Evolutionary conservation across 2,329 filamentous ascomycete species (phyloP).

Genomic region (Cercospora sp.): DNA sequence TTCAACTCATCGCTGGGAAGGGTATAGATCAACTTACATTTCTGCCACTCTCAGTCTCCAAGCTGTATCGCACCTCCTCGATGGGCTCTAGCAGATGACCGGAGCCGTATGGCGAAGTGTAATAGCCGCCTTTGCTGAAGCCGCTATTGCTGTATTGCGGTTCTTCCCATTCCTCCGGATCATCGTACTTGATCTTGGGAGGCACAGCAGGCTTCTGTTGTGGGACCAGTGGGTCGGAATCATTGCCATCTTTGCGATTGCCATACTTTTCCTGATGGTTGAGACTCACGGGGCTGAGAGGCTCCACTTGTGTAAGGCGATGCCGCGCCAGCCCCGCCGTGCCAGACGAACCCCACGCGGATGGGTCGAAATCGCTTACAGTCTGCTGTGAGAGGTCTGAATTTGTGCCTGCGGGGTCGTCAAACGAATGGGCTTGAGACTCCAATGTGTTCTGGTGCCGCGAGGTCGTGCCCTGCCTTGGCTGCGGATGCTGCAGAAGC

Average conservation of each 20-base stretch:
- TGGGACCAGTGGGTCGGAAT: conserved; percentile 62
- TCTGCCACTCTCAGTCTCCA: conserved; percentile 48
- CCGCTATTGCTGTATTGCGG: conserved; percentile 40
- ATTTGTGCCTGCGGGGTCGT: conserved; percentile 35
- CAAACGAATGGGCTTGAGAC: conserved; percentile 67
- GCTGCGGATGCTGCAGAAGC: conserved; percentile 78
- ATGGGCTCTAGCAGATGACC: conserved; percentile 51
- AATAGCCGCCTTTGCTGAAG: conserved; percentile 39
- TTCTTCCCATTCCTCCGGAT: conserved; percentile 35
- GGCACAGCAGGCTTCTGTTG: conserved; percentile 30
- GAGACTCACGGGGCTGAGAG: conserved; percentile 34
- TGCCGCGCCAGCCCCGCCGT: conserved; percentile 38
- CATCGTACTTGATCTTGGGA: conserved; percentile 30
- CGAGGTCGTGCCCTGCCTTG: conserved; percentile 70
- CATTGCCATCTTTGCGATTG: conserved; percentile 52
- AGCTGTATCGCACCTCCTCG: conserved; percentile 52
- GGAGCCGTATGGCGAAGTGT: conserved; percentile 41
- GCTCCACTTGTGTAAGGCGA: conserved; percentile 34
- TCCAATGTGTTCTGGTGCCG: conserved; percentile 74
- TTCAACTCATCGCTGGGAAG: background rate
- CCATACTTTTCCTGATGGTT: conserved; percentile 39
- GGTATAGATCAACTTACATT: conserved; percentile 27
- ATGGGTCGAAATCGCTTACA: conserved; percentile 45
- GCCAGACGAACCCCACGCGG: conserved; percentile 50
- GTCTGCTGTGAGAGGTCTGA: conserved; percentile 41